Conservation (phyloP, 179 eudicot species). For the Actinidia arguta region DNA sequence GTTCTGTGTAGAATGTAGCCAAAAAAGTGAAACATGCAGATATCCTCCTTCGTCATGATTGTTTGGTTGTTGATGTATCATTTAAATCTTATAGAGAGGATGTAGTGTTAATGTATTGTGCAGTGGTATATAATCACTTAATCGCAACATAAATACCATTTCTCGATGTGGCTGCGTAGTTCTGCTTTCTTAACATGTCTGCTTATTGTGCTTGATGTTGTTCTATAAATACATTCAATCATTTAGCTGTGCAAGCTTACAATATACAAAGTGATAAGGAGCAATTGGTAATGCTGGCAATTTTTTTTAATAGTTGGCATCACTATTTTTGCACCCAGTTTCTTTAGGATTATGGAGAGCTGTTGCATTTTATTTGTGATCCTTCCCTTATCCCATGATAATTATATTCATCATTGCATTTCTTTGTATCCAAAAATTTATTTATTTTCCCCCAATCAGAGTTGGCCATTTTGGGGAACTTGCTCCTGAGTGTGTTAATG, state of each 20-base stretch:
- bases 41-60: neutral
- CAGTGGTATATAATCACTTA: neutral
- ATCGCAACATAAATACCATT: neutral
- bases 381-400: neutral
- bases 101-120: neutral
- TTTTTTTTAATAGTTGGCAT: neutral
- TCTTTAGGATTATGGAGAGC: neutral
- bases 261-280: neutral
- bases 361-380: neutral
- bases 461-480: conserved; percentile 87
- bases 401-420: neutral
- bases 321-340: neutral
- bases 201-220: neutral
- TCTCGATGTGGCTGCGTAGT: neutral
- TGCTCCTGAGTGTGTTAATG: conserved; percentile 80
- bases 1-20: neutral
- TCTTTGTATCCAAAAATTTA: neutral
- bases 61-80: too few relatives aligned
- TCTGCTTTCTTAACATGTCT: neutral
- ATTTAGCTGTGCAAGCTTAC: neutral
- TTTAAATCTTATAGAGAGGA: too few relatives aligned
- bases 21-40: neutral
- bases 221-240: neutral
- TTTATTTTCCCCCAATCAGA: conserved; percentile 41
- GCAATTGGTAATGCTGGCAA: neutral